phyloP scores from a whole-genome alignment of 139 green algal genomes.

The Closterium sp. region DNA sequence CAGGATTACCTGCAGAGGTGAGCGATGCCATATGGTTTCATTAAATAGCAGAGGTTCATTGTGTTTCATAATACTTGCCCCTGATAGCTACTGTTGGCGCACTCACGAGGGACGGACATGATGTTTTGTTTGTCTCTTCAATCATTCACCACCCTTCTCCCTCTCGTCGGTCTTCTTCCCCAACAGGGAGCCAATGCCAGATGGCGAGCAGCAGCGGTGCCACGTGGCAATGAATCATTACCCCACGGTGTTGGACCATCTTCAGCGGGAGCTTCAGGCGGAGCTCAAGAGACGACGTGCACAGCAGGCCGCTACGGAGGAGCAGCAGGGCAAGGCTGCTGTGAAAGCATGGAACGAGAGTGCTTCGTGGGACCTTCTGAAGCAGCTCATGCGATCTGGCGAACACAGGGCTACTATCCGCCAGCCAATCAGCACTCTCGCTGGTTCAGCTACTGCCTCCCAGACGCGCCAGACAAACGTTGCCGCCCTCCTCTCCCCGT shows the following conservation, averaged over 20 bases:
- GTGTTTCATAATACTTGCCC: too few species aligned
- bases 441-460: background rate
- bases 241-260: conserved; percentile 22
- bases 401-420: background rate
- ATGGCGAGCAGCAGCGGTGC: conserved; percentile 26
- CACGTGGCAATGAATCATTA: conserved; percentile 17
- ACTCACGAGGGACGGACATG: too few species aligned
- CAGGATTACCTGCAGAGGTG: conserved; percentile 7
- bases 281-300: conserved; percentile 1
- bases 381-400: background rate
- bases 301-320: background rate
- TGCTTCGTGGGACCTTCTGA: background rate
- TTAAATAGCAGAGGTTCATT: background rate
- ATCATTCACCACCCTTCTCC: background rate
- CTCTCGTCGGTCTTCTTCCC: background rate
- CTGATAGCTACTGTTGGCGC: too few species aligned
- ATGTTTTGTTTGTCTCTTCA: too few species aligned
- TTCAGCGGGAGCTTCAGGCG: conserved; percentile 32
- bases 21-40: background rate
- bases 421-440: conserved; percentile 2
- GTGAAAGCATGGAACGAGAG: background rate
- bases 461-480: background rate
- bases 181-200: conserved; percentile 21
- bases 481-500: background rate
- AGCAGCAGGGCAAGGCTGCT: background rate